Percentiles rank a stretch among this genome's conserved stretches.
Conservation (phyloP, 1,284 basidiomycete species). For the Rhodotorula sp. region DNA sequence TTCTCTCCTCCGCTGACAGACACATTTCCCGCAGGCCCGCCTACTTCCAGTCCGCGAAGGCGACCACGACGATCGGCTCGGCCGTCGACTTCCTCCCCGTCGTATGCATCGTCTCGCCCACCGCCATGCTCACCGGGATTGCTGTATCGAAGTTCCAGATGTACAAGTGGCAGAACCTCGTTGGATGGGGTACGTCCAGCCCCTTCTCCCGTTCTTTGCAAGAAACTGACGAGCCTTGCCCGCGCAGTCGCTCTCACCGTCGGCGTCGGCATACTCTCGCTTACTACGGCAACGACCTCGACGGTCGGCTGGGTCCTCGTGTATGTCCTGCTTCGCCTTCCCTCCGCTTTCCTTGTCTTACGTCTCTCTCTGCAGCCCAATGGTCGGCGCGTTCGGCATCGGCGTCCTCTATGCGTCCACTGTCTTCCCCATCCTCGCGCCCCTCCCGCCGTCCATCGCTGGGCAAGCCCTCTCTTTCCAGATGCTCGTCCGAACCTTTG, state of each 20-base stretch:
- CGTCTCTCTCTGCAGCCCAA: background rate
- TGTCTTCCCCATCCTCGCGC: conserved; percentile 53
- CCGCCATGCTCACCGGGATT: conserved; percentile 44
- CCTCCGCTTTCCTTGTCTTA: background rate
- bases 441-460: conserved; percentile 46
- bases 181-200: conserved; percentile 47
- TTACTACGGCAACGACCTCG: background rate
- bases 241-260: conserved; percentile 7
- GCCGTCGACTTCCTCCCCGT: conserved; percentile 46
- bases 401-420: conserved; percentile 32
- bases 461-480: conserved; percentile 39
- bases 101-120: conserved; percentile 39
- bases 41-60: conserved; percentile 44
- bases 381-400: conserved; percentile 3
- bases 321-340: background rate
- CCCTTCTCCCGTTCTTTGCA: background rate
- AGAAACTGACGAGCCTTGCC: conserved; percentile 2
- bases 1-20: background rate
- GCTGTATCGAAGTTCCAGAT: conserved; percentile 44
- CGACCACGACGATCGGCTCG: conserved; percentile 27
- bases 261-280: conserved; percentile 16
- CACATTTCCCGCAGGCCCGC: conserved; percentile 12
- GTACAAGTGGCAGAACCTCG: conserved; percentile 48
- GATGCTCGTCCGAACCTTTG: conserved; percentile 36
- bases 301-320: conserved; percentile 15